Evolutionary conservation across 2,329 filamentous ascomycete genomes (phyloP), one percentile per base, ranked within the genome.

Genomic region (Ampelomyces quisqualis): DNA sequence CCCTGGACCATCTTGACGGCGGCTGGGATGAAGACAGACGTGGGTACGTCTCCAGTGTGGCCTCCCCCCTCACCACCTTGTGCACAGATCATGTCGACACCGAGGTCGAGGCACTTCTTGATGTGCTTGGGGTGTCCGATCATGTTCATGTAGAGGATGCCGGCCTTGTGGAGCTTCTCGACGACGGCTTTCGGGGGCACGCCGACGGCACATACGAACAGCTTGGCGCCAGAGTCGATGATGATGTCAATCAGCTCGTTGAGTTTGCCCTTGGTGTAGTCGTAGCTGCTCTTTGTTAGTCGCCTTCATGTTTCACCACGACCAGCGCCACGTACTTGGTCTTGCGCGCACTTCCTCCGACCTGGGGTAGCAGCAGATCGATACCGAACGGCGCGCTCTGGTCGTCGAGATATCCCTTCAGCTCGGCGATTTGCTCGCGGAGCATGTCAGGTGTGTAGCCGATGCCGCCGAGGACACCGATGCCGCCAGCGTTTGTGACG

Each of bases 91-190:
- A 98, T 86, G 73, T 98, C 93, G 58, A 84, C 88, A 54, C 90
- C 93, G 44, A 68, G 80, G 35, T 91, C 89, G 49, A 98, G 79
- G 72, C 89, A 94, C 80, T 97, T 98, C 74, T 89, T 81, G 51
- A 95, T 91, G 76, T 98, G 93, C 84, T 98, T 98, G 66, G 93
- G 91, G 79, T 98, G 93, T 56, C 93, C 93, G 69, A 98, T 90
- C 93, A 98, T 98, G 84, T 98, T 98, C 93, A 97, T 97, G 80
- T 94, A 95, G 56, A 95, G 79, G 57, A 98, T 81, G 56, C 90
- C 90, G 63, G 82, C 76, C 65, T 82, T 80, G 80, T 98, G 93
- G 32, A 98, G 83, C 67, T 81, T 86, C 55, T 97, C 90, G 62
- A 98, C 90, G 44, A 96, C 85, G 57, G 80, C 76, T 73, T 88